phyloP scores from a whole-genome alignment of 352 stramenopile species.

The Pythium guiyangense region DNA sequence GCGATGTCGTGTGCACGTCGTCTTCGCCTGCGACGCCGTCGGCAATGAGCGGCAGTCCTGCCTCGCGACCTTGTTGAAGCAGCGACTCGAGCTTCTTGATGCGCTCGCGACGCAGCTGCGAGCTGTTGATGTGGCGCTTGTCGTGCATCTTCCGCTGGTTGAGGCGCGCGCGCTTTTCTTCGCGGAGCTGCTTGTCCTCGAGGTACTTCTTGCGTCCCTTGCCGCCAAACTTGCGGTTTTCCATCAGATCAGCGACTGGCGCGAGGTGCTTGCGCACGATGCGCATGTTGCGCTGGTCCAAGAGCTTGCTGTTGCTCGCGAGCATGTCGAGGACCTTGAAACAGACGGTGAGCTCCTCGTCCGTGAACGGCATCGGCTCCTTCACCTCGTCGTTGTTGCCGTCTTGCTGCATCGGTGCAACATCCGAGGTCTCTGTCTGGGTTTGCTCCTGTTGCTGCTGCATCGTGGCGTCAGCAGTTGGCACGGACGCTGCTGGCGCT shows the following conservation, averaged over 20 bases:
- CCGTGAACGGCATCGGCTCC: slow-evolving; percentile 66
- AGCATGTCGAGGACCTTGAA: slow-evolving; percentile 68
- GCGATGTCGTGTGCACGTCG: slow-evolving; percentile 46
- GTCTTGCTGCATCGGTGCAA: slow-evolving; percentile 6
- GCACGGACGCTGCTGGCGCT: slow-evolving; percentile 19
- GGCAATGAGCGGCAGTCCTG: slow-evolving; percentile 84
- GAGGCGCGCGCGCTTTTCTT: slow-evolving; percentile 78
- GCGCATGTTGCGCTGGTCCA: slow-evolving; percentile 77
- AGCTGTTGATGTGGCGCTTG: slow-evolving; percentile 92
- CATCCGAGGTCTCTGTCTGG: background rate
- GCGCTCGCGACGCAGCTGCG: slow-evolving; percentile 84
- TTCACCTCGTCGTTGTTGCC: slow-evolving; percentile 9
- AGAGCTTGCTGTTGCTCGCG: slow-evolving; percentile 35
- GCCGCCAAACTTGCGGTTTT: slow-evolving; percentile 81
- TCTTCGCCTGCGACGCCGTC: slow-evolving; percentile 85
- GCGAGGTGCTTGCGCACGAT: slow-evolving; percentile 75
- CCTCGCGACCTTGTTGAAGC: slow-evolving; percentile 77
- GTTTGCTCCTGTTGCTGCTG: background rate
- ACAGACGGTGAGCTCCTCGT: slow-evolving; percentile 52
- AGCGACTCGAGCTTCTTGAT: slow-evolving; percentile 91
- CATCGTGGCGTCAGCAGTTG: slow-evolving; percentile 7
- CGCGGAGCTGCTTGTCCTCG: slow-evolving; percentile 81
- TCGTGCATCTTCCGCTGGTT: slow-evolving; percentile 90
- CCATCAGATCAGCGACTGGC: slow-evolving; percentile 72
- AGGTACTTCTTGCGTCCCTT: slow-evolving; percentile 85